These are phyloP conservation scores for Terfezia claveryi DNA, from an alignment of 495 filamentous ascomycete species.

Conservation along the genomic window DNA sequence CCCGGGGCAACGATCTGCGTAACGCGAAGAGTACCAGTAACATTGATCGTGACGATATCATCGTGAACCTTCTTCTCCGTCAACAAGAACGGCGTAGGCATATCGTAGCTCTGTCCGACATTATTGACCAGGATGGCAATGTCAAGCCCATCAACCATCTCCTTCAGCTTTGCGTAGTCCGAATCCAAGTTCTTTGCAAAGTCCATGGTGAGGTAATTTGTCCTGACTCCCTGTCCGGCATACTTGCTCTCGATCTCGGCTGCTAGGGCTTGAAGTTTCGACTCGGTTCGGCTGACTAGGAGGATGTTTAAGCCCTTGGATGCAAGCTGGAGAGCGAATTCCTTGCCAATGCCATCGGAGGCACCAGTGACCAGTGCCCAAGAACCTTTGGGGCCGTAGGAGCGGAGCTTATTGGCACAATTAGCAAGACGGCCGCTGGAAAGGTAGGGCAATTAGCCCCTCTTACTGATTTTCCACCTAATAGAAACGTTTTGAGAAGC, in stretches of 20 bases:
- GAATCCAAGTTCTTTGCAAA: slow-evolving; percentile 53
- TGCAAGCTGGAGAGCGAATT: slow-evolving; percentile 83
- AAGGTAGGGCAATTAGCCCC: background rate
- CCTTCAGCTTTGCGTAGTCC: slow-evolving; percentile 52
- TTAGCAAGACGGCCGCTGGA: background rate
- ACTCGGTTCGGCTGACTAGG: slow-evolving; percentile 79
- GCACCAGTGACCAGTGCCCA: slow-evolving; percentile 94
- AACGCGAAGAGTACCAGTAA: slow-evolving; percentile 62
- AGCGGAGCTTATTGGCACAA: slow-evolving; percentile 39
- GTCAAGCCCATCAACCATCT: slow-evolving; percentile 47
- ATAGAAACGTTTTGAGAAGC: background rate
- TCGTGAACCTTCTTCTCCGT: slow-evolving; percentile 57
- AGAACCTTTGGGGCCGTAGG: slow-evolving; percentile 74
- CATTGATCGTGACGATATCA: slow-evolving; percentile 88
- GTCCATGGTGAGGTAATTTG: slow-evolving; percentile 72
- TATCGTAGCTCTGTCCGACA: slow-evolving; percentile 79
- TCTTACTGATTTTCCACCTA: background rate
- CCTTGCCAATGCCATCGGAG: slow-evolving; percentile 91
- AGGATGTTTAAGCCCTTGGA: slow-evolving; percentile 76
- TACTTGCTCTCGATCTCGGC: slow-evolving; percentile 48
- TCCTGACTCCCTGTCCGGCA: slow-evolving; percentile 33
- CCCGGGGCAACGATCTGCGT: slow-evolving; percentile 68
- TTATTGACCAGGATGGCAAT: slow-evolving; percentile 89
- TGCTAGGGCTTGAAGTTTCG: slow-evolving; percentile 61
- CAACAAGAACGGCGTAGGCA: slow-evolving; percentile 69